Base-by-base conservation (phyloP, 768 basidiomycete species). In the Rhodotorula sphaerocarpa region DNA sequence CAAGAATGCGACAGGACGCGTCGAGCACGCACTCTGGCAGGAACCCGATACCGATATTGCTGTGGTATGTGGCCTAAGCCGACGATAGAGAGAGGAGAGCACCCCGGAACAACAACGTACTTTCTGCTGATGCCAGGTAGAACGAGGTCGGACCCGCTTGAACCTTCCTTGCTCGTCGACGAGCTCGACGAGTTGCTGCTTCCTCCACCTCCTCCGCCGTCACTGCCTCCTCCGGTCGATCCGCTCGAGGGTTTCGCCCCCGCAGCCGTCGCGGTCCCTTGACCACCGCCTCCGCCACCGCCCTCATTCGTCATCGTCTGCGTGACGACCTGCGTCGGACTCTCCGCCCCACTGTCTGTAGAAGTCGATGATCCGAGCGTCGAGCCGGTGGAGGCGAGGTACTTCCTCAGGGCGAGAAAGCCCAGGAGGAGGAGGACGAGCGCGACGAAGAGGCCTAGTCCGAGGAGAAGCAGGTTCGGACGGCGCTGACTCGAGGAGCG, bases 31-130 rank as follows among this genome's bases (percentile, higher is more conserved):
- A 58, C 48, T 65, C 63, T 3, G 63, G 63, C 3, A 65, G 20
- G 50, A 59, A 65, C 7, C 63, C 63, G 18, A 65, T 65, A 7
- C 58, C 63, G 25, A 57, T 34, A 56, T 59, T 51, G 25, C 50
- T 59, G 65, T 27, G 41, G 61, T 43, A 34, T 30, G 27, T 41
- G 27, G 23, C 25, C n/a, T 16, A 9, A 36, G 47, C 14, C 30
- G 45, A 16, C 36, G 28, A 16, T 21, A 11, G 21, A 15, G 11
- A 1, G 27, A 25, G 10, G 18, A 34, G 47, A 48, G 25, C 1
- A 20, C 12, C 36, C 27, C 2, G 31, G 28, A 25, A 36, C 5
- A 25, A 10, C 18, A n/a, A 52, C 42, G 44, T n/a, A 36, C 50
- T 57, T 57, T n/a, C 36, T 33, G 1, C 30, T 33, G 21, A 28